Evolutionary conservation across 805 yeast genomes (phyloP).

Genomic region (Yarrowia bubula): DNA sequence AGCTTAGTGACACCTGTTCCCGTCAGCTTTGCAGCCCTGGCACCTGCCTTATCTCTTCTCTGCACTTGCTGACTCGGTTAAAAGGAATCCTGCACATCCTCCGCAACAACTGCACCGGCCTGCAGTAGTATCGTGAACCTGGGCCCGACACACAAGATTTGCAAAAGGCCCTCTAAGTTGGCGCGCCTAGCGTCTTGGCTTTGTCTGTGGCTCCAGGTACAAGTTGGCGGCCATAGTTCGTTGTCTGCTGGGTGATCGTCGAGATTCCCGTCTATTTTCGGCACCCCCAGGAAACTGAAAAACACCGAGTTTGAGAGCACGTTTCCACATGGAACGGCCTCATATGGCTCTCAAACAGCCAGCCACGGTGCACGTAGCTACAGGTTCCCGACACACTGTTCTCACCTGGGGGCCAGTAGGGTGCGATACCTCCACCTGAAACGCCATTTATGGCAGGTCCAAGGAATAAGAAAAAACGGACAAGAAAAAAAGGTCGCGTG

Average conservation of each 20-base stretch:
- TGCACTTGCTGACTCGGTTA: conserved; percentile 3
- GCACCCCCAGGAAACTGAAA: neutral
- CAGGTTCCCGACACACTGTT: neutral
- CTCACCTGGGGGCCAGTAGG: too few relatives aligned
- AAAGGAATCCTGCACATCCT: neutral
- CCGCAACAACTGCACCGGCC: conserved; percentile 8
- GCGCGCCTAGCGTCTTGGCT: neutral
- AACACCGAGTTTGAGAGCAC: neutral
- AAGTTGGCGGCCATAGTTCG: neutral
- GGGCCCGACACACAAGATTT: neutral
- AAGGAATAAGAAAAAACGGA: neutral
- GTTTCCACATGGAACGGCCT: neutral
- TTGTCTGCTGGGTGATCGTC: neutral
- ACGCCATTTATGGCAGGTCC: neutral
- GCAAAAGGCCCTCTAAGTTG: neutral
- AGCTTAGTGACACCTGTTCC: too few relatives aligned
- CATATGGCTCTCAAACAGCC: neutral
- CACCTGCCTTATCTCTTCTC: neutral
- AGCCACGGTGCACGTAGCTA: neutral
- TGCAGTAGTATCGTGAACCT: conserved; percentile 14
- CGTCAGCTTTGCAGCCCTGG: neutral
- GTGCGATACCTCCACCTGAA: neutral
- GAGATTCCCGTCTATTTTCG: neutral
- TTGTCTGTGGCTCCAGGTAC: conserved; percentile 14
- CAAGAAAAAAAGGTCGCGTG: conserved; percentile 1